phyloP scores from a whole-genome alignment of 345 rosid genomes.

The Raphanus sativus region DNA sequence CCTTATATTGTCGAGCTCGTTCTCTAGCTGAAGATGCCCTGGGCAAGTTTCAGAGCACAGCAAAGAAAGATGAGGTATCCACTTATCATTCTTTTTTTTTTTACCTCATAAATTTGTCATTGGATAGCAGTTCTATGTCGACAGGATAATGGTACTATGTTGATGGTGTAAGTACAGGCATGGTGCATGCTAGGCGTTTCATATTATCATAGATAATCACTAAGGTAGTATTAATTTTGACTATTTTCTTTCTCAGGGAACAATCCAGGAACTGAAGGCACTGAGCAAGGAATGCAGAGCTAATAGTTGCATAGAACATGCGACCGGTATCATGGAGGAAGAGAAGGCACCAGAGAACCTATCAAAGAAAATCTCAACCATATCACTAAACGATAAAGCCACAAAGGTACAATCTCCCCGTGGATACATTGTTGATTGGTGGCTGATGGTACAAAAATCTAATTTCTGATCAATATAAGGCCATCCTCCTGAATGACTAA shows the following conservation, averaged over 20 bases:
- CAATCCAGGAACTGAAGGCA: slow-evolving; percentile 60
- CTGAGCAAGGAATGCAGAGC: slow-evolving; percentile 73
- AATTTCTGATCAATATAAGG: too few species aligned
- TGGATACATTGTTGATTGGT: not conserved
- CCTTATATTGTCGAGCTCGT: slow-evolving; percentile 68
- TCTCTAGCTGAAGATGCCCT: slow-evolving; percentile 78
- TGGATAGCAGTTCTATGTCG: slow-evolving; percentile 2
- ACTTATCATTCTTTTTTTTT: not conserved
- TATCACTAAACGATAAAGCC: slow-evolving; percentile 61
- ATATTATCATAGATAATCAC: not conserved
- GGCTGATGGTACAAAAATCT: not conserved
- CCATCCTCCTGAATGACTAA: too few species aligned
- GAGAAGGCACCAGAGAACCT: slow-evolving; percentile 81
- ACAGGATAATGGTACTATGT: not conserved
- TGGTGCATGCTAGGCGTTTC: not conserved
- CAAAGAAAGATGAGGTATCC: slow-evolving; percentile 53
- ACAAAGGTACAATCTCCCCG: slow-evolving; percentile 56
- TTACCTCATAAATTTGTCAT: not conserved
- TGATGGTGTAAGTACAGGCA: not conserved
- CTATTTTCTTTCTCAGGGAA: slow-evolving; percentile 39
- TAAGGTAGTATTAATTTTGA: not conserved
- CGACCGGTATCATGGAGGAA: slow-evolving; percentile 72
- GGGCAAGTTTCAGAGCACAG: slow-evolving; percentile 44
- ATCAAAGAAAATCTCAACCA: slow-evolving; percentile 65
- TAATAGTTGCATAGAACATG: slow-evolving; percentile 92